Base-by-base conservation (phyloP, 1,139 yeast species). In the Tardiomyces digboiensis region DNA sequence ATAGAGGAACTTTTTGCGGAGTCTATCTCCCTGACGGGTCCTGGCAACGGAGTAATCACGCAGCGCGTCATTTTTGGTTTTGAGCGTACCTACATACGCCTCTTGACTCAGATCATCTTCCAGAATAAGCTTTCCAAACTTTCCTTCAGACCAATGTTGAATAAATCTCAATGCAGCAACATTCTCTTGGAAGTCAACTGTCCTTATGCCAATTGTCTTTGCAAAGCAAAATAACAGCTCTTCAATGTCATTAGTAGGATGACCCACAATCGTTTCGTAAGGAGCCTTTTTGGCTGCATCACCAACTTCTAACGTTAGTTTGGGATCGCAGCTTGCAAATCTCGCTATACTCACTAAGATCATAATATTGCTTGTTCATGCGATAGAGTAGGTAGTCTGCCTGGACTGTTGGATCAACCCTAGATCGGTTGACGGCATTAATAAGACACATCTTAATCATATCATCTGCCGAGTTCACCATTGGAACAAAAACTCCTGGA, bases 401-500 rank as follows among this genome's bases (percentile, higher is more conserved):
- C 49, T 84, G 85, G 40, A 87, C 75, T 7, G 83, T 80, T 0
- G 95, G 95, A 59, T 89, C 97, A 14, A 88, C 74, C 26, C 77
- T 71, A 8, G 76, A 73, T 1, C 77, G 68, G 47, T 79, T 80
- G n/a, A 89, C 83, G 45, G 94, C 81, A 1, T 95, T 94, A 19
- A 82, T 78, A 21, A 89, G 65, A 1, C 86, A 74, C 39, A 91
- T 67, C 3, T 83, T 76, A 37, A 89, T 67, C 94, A 89, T 86
- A 2, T 87, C 78, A 49, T 80, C 78, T 20, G 74, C 63, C 52
- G 75, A 76, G 45, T 75, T 74, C 7, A 82, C 85, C 20, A 80
- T 76, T 0, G 97, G 97, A 19, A 87, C 67, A 52, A 87, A 79
- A 10, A 91, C 89, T 0, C 98, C 98, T 0, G 98, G 98, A 0